Percentiles rank a stretch among this genome's conserved stretches.
Evolutionary conservation across 2,329 filamentous ascomycete genomes (phyloP).

Genomic region (Basipetospora chlamydospora): DNA sequence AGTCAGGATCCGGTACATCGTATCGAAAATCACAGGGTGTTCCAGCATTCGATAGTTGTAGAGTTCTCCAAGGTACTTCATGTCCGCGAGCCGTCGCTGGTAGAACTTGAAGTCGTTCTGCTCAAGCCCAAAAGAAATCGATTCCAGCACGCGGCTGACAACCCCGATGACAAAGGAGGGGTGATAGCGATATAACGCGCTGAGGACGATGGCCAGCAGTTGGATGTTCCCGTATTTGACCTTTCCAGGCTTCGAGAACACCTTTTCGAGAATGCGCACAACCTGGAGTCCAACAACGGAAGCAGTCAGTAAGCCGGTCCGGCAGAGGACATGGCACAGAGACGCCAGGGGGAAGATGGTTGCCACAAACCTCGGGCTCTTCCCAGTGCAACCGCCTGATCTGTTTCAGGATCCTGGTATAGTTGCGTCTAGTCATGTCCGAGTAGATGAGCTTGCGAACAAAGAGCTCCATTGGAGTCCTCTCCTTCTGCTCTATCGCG

Average conservation of each 20-base stretch:
- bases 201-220: constrained; percentile 76
- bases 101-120: constrained; percentile 97
- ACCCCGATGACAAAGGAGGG: constrained; percentile 81
- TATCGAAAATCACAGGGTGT: constrained; percentile 88
- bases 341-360: too few species aligned
- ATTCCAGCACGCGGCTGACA: constrained; percentile 83
- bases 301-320: constrained; percentile 1
- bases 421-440: constrained; percentile 86
- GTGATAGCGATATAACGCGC: constrained; percentile 82
- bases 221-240: constrained; percentile 97
- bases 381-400: constrained; percentile 96
- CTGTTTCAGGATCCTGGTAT: constrained; percentile 86
- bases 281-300: constrained; percentile 28
- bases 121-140: constrained; percentile 75
- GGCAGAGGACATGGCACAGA: neutral
- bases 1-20: constrained; percentile 83
- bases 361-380: constrained; percentile 53
- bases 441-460: constrained; percentile 85
- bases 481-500: constrained; percentile 91
- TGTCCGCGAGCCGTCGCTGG: constrained; percentile 83
- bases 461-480: constrained; percentile 84
- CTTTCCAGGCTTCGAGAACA: constrained; percentile 92
- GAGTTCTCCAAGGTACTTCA: constrained; percentile 90
- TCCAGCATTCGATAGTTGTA: constrained; percentile 98
- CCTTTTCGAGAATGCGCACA: constrained; percentile 65